Percentiles rank a stretch among this genome's conserved stretches.
Evolutionary conservation across 192 early-diverging fungal species (phyloP).

Genomic region (Umbelopsis sp.): DNA sequence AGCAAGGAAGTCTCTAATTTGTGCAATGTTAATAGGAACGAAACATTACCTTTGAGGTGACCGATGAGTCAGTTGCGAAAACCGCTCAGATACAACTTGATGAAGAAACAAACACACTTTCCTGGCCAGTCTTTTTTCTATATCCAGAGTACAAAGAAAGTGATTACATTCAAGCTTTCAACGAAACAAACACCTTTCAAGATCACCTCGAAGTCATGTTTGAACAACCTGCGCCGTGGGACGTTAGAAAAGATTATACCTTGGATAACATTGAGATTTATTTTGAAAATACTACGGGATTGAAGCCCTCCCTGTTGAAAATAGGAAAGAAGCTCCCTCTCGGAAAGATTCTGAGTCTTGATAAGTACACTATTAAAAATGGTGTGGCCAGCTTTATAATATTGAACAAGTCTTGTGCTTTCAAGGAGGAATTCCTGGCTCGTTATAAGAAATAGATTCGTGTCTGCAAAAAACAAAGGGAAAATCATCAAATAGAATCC

Average conservation of each 20-base stretch:
- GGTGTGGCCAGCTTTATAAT: conserved; percentile 88
- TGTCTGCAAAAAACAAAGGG: neutral
- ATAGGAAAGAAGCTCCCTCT: conserved; percentile 65
- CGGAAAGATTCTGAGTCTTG: conserved; percentile 60
- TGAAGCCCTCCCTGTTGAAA: conserved; percentile 63
- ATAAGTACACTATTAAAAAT: conserved; percentile 77
- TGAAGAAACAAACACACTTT: conserved; percentile 57
- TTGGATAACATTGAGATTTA: conserved; percentile 76
- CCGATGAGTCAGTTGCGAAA: conserved; percentile 35
- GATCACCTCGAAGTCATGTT: conserved; percentile 89
- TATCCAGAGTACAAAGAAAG: conserved; percentile 94
- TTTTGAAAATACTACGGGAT: conserved; percentile 68
- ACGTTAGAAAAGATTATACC: conserved; percentile 66
- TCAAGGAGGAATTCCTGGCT: conserved; percentile 65
- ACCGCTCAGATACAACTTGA: conserved; percentile 58
- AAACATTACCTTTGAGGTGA: conserved; percentile 47
- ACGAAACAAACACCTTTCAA: conserved; percentile 80
- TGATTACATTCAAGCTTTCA: conserved; percentile 84
- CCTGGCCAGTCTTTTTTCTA: conserved; percentile 88
- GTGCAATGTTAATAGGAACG: conserved; percentile 34
- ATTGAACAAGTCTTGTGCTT: conserved; percentile 65
- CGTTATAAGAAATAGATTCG: conserved; percentile 56
- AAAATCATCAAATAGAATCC: neutral
- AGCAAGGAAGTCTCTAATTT: neutral
- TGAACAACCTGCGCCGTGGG: conserved; percentile 82